A percentile compares a stretch with the other conserved stretches of the same genome.
phyloP scores from a whole-genome alignment of 768 basidiomycete species.

The Tulasnella sp. region DNA sequence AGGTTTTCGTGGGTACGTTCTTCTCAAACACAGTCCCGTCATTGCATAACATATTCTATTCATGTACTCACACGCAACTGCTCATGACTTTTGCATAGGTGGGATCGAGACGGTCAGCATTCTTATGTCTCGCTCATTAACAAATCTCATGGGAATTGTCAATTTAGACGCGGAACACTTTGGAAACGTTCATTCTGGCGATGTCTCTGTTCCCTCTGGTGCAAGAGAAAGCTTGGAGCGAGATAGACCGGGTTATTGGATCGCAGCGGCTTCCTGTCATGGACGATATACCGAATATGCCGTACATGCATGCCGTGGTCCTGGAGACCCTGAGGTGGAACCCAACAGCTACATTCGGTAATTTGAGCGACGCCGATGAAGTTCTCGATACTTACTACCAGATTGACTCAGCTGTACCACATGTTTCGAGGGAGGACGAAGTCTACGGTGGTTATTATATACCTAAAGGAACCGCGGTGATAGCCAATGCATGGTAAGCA shows the following conservation, averaged over 20 bases:
- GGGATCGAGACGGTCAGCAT: background rate
- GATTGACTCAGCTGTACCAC: background rate
- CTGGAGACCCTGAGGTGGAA: constrained; percentile 17
- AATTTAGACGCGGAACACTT: constrained; percentile 17
- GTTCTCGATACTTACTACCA: background rate
- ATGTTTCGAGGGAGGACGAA: constrained; percentile 6
- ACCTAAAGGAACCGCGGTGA: background rate
- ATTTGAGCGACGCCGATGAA: background rate
- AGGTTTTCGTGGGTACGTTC: background rate
- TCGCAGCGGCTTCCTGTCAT: constrained; percentile 21
- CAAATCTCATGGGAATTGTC: background rate
- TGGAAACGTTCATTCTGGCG: constrained; percentile 14
- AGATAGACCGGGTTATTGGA: constrained; percentile 26
- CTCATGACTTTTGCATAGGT: background rate
- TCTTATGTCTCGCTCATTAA: background rate
- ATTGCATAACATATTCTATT: background rate
- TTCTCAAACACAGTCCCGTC: background rate
- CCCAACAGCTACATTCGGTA: background rate
- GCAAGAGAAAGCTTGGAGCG: constrained; percentile 27
- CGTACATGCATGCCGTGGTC: constrained; percentile 17
- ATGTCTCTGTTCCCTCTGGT: constrained; percentile 21
- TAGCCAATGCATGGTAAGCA: background rate
- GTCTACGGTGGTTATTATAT: constrained; percentile 9
- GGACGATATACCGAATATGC: constrained; percentile 16
- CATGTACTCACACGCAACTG: background rate